Percentiles rank a stretch among this genome's conserved stretches.
Conservation (phyloP, 345 rosid genomes). For the Murraya koenigii region DNA sequence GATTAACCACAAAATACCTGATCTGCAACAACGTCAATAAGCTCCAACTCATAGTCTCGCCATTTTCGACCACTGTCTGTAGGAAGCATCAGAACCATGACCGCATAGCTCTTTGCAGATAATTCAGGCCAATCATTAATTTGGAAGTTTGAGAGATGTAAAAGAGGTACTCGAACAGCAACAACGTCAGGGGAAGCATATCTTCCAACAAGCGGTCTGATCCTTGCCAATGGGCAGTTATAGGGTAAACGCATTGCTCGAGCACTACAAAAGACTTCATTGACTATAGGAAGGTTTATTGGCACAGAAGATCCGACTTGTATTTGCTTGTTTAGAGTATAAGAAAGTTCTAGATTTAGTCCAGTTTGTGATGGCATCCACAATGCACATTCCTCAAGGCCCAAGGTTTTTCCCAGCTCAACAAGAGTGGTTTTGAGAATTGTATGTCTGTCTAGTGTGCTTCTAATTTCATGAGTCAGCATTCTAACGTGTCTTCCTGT, state of each 20-base stretch:
- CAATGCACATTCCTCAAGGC: slow-evolving; percentile 83
- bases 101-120: slow-evolving; percentile 71
- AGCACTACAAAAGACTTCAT: slow-evolving; percentile 61
- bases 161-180: slow-evolving; percentile 91
- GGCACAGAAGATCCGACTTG: slow-evolving; percentile 68
- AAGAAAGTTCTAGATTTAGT: slow-evolving; percentile 63
- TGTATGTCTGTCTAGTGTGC: slow-evolving; percentile 83
- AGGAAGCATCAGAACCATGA: slow-evolving; percentile 92
- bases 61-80: slow-evolving; percentile 77
- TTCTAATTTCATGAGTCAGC: slow-evolving; percentile 95
- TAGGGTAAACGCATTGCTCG: slow-evolving; percentile 71
- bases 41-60: slow-evolving; percentile 93
- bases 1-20: slow-evolving; percentile 51
- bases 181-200: slow-evolving; percentile 73
- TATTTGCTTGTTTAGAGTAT: slow-evolving; percentile 56
- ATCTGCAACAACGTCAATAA: slow-evolving; percentile 90
- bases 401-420: slow-evolving; percentile 78
- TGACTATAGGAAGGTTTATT: slow-evolving; percentile 52
- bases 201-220: slow-evolving; percentile 64
- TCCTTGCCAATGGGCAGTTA: slow-evolving; percentile 72
- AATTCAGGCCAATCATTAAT: slow-evolving; percentile 82
- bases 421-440: slow-evolving; percentile 88
- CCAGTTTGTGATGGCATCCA: slow-evolving; percentile 93
- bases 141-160: slow-evolving; percentile 78
- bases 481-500: slow-evolving; percentile 92